phyloP scores from a whole-genome alignment of 1,284 basidiomycete genomes.

The Malassezia restricta region DNA sequence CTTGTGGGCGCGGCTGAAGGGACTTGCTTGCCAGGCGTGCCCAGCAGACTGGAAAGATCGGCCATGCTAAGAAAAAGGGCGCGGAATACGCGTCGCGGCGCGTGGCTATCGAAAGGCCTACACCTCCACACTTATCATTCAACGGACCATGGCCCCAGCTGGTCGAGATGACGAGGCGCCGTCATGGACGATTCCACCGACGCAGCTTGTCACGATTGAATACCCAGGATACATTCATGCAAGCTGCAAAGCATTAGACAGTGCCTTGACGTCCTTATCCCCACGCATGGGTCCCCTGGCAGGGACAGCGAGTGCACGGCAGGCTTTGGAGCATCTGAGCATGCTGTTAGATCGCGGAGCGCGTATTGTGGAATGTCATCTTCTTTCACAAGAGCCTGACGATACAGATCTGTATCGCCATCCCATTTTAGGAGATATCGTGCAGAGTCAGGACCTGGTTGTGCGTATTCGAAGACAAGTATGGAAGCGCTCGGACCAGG shows the following conservation, averaged over 20 bases:
- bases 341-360: slow-evolving; percentile 18
- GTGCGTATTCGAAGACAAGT: slow-evolving; percentile 3
- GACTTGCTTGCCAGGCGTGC: background rate
- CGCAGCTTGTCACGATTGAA: slow-evolving; percentile 25
- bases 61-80: slow-evolving; percentile 4
- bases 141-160: background rate
- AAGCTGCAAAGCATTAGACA: slow-evolving; percentile 16
- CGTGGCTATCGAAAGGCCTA: background rate
- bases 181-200: slow-evolving; percentile 19
- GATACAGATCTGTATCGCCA: slow-evolving; percentile 7
- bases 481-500: background rate
- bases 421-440: slow-evolving; percentile 13
- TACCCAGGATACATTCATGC: slow-evolving; percentile 25
- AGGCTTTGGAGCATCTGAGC: slow-evolving; percentile 25
- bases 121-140: background rate
- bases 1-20: background rate
- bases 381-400: slow-evolving; percentile 10
- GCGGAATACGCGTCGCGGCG: slow-evolving; percentile 12
- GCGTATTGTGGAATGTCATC: slow-evolving; percentile 28
- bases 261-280: slow-evolving; percentile 29
- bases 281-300: slow-evolving; percentile 10
- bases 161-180: background rate
- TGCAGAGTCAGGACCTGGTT: background rate
- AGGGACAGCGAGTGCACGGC: background rate
- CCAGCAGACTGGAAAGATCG: slow-evolving; percentile 11